phyloP scores from a whole-genome alignment of 768 basidiomycete species.

The Leccinum aurantiacum region DNA sequence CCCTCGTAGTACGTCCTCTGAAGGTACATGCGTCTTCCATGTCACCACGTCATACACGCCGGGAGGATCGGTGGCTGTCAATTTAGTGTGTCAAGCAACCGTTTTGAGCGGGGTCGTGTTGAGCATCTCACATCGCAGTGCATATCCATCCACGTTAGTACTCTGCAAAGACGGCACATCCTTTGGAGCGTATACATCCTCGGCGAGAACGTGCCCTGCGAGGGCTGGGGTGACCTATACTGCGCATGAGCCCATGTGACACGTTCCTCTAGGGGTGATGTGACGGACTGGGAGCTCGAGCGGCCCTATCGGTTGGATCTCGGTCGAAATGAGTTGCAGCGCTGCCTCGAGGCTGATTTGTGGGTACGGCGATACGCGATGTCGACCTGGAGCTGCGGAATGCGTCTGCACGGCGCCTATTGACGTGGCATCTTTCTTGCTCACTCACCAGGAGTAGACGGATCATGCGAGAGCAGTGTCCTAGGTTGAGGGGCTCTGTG shows the following conservation, averaged over 20 bases:
- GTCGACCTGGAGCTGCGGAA: constrained; percentile 60
- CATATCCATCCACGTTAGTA: constrained; percentile 90
- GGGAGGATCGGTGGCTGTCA: constrained; percentile 58
- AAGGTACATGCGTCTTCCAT: constrained; percentile 39
- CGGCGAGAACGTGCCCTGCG: constrained; percentile 70
- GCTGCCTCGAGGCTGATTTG: constrained; percentile 68
- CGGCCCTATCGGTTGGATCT: constrained; percentile 44
- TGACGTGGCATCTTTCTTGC: not conserved
- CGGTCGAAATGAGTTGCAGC: constrained; percentile 50
- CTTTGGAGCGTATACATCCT: constrained; percentile 65
- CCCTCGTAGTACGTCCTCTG: constrained; percentile 42
- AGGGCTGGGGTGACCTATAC: constrained; percentile 58
- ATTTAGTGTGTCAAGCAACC: not conserved
- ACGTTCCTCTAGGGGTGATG: not conserved
- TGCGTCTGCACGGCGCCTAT: not conserved
- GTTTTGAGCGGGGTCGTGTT: not conserved
- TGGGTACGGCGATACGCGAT: constrained; percentile 76
- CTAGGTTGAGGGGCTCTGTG: constrained; percentile 54
- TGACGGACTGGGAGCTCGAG: constrained; percentile 44
- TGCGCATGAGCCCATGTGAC: not conserved
- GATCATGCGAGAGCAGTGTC: constrained; percentile 66
- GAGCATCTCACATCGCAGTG: constrained; percentile 58
- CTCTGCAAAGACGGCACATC: constrained; percentile 65
- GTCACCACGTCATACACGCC: constrained; percentile 71
- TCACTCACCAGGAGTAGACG: constrained; percentile 58